Percentiles rank a stretch among this genome's conserved stretches.
Evolutionary conservation across 805 yeast genomes (phyloP).

Genomic region (Saturnispora serradocipensis): DNA sequence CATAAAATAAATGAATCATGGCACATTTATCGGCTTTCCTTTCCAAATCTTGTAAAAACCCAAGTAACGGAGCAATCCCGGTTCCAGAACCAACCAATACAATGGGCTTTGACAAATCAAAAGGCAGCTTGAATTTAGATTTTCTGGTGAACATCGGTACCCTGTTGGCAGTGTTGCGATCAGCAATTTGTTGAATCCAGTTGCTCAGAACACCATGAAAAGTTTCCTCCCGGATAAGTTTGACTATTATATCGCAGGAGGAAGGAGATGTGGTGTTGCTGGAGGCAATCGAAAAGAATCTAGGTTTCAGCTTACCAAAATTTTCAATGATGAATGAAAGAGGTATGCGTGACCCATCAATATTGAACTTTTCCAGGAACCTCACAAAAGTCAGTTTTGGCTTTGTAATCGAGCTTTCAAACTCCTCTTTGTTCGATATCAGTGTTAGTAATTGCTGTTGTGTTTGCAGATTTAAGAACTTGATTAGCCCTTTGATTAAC

Average conservation of each 20-base stretch:
- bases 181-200: slow-evolving; percentile 58
- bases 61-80: slow-evolving; percentile 95
- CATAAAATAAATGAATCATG: slow-evolving; percentile 64
- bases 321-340: slow-evolving; percentile 73
- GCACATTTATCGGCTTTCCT: slow-evolving; percentile 39
- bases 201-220: slow-evolving; percentile 81
- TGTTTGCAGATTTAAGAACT: slow-evolving; percentile 25
- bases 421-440: slow-evolving; percentile 47
- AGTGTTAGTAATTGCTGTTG: slow-evolving; percentile 30
- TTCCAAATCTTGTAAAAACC: slow-evolving; percentile 64
- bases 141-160: slow-evolving; percentile 82
- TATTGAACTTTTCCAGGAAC: slow-evolving; percentile 49
- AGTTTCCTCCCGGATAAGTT: slow-evolving; percentile 51
- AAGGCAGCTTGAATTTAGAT: slow-evolving; percentile 82
- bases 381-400: slow-evolving; percentile 59
- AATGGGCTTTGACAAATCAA: slow-evolving; percentile 68
- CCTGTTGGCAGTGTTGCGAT: slow-evolving; percentile 38
- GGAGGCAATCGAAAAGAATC: slow-evolving; percentile 89
- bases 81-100: slow-evolving; percentile 94
- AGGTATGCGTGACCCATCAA: slow-evolving; percentile 51
- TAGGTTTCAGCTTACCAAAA: slow-evolving; percentile 70
- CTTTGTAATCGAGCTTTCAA: slow-evolving; percentile 49
- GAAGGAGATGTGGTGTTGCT: slow-evolving; percentile 55
- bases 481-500: slow-evolving; percentile 31
- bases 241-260: slow-evolving; percentile 67